Conservation (phyloP, 306 rosid genomes). For the Ormosia emarginata region DNA sequence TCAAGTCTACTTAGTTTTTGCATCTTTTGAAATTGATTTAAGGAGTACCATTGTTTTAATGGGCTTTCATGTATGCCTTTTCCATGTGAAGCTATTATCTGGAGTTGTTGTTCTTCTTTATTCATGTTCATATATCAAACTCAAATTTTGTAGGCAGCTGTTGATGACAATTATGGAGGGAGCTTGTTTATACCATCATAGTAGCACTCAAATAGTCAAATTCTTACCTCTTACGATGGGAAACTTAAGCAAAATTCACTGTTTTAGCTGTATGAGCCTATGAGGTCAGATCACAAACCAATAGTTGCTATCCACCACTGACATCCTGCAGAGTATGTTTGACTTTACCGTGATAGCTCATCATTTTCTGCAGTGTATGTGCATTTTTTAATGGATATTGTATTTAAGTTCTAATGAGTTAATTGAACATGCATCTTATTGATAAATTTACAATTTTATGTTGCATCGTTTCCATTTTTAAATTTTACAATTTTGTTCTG, state of each 20-base stretch:
- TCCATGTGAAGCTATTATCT: not conserved
- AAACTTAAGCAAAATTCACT: not conserved
- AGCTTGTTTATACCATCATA: constrained; percentile 47
- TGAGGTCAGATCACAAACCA: not conserved
- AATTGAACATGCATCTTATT: not conserved
- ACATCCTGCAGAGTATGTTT: constrained; percentile 22
- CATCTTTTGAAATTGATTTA: not conserved
- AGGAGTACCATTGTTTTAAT: not conserved
- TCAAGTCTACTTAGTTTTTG: not conserved
- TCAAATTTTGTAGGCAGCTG: constrained; percentile 51
- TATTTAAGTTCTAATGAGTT: not conserved
- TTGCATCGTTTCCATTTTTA: not conserved
- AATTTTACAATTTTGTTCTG: not conserved
- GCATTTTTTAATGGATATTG: constrained; percentile 17
- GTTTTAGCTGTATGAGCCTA: constrained; percentile 7
- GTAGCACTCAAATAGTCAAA: constrained; percentile 16
- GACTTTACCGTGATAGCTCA: constrained; percentile 3
- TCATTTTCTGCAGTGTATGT: not conserved
- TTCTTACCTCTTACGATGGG: constrained; percentile 5
- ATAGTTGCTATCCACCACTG: not conserved
- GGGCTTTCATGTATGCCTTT: constrained; percentile 3
- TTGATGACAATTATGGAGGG: constrained; percentile 80
- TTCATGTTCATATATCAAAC: not conserved
- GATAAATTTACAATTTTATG: constrained; percentile 3
- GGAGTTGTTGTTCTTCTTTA: not conserved